These are phyloP conservation scores for Fraxinus ornus DNA, from an alignment of 305 asterid species.

Conservation along the genomic window DNA sequence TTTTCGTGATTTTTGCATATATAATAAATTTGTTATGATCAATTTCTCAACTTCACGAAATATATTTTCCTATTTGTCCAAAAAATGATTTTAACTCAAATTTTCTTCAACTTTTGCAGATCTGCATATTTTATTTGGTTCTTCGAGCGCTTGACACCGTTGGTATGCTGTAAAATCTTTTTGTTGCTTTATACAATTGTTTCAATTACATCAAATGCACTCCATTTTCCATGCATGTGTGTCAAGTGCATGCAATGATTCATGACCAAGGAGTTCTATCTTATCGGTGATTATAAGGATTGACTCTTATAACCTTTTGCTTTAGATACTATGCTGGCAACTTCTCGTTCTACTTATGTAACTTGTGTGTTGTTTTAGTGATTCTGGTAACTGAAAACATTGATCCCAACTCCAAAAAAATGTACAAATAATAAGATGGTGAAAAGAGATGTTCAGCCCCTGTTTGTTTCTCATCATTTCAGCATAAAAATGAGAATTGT, in stretches of 20 bases:
- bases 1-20: background rate
- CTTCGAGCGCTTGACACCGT: constrained; percentile 8
- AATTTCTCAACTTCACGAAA: background rate
- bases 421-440: background rate
- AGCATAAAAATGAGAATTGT: no score
- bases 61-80: background rate
- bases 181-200: background rate
- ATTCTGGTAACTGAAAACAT: background rate
- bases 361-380: background rate
- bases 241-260: background rate
- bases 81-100: background rate
- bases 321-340: background rate
- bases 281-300: background rate
- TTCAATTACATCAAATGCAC: background rate
- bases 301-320: background rate
- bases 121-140: constrained; percentile 5
- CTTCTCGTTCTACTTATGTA: background rate
- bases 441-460: background rate
- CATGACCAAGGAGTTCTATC: background rate
- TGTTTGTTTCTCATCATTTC: no score
- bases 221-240: background rate
- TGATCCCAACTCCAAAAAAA: background rate
- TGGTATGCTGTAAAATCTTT: constrained; percentile 2
- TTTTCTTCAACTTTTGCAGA: background rate
- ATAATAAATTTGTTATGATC: background rate